A percentile compares a stretch with the other conserved stretches of the same genome.
Conservation (phyloP, 176 grass and related monocot genomes). For the Chrysopogon serrulatus region DNA sequence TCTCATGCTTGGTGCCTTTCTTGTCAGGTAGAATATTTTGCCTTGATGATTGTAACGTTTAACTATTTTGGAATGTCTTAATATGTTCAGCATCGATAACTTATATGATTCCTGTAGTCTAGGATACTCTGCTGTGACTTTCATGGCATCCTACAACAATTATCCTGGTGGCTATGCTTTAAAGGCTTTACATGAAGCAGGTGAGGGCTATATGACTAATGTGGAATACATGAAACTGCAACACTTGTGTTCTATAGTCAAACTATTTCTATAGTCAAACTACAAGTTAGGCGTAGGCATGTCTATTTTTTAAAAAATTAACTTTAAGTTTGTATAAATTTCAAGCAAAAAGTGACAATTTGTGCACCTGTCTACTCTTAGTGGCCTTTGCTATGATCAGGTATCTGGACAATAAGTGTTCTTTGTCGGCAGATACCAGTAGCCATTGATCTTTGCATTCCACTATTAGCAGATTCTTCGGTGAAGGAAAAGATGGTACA, state of each 20-base stretch:
- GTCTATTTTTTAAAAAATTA: background rate
- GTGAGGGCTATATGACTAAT: constrained; percentile 38
- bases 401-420: background rate
- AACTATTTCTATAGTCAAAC: constrained; percentile 14
- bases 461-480: constrained; percentile 50
- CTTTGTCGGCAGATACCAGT: constrained; percentile 4
- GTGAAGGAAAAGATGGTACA: constrained; percentile 72
- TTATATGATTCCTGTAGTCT: constrained; percentile 61
- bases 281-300: background rate
- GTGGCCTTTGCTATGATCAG: background rate
- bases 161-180: constrained; percentile 96
- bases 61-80: background rate
- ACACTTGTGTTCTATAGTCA: background rate
- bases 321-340: constrained; percentile 1
- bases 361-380: constrained; percentile 11
- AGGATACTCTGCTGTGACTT: constrained; percentile 73
- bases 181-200: constrained; percentile 75
- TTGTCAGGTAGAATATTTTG: constrained; percentile 56
- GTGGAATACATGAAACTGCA: constrained; percentile 16
- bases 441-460: constrained; percentile 5
- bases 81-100: constrained; percentile 17
- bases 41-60: constrained; percentile 2
- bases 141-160: constrained; percentile 95
- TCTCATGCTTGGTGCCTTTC: constrained; percentile 75
- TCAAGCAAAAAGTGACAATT: constrained; percentile 11